Base-by-base conservation (phyloP, 2,329 filamentous ascomycete species). In the Endoconidiophora polonica region DNA sequence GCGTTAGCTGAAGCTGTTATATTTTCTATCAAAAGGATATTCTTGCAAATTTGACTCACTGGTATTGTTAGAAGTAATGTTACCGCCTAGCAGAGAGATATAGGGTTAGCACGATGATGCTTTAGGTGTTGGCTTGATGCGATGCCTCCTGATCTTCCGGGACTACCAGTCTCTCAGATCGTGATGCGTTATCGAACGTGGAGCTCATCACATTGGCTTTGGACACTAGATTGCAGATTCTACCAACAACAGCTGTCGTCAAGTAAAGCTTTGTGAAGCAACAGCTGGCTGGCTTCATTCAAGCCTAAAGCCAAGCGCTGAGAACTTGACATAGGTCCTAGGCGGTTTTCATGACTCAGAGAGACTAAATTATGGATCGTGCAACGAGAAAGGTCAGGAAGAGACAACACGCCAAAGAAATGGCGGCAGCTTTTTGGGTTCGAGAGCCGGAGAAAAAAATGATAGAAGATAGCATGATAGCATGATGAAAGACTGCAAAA, bases 1-100 rank as follows among this genome's bases (percentile, higher is more conserved):
- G 24, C 14, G 12, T 16, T 10, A n/a, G 14, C 10, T 26, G 5
- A n/a, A 20, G 12, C 23, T 29, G 9, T 26, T 1, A 26, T n/a
- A 16, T 26, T 29, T 12, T 10, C 20, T 7, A 40, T 5, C 26
- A 24, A 24, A n/a, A 9, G 2, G 23, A 12, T 45, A n/a, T 36
- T 16, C 6, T 39, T n/a, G 46, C 14, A 4, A n/a, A 26, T 20
- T 5, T 18, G 10, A 60, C 79, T 62, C 73, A 94, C 87, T 94
- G 59, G 91, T 98, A 68, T 86, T 81, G 71, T 94, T 90, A 61
- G 76, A 81, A 60, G 83, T 83, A 62, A 88, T 76, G 71, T 82
- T 96, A 66, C 91, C 91, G 64, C 87, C 85, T 91, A 24, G 10
- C 18, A 48, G 45, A 58, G 53, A 54, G 57, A 56, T 58, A 55